Conservation (phyloP, 2,329 filamentous ascomycete species). For the Colletotrichum phormii region DNA sequence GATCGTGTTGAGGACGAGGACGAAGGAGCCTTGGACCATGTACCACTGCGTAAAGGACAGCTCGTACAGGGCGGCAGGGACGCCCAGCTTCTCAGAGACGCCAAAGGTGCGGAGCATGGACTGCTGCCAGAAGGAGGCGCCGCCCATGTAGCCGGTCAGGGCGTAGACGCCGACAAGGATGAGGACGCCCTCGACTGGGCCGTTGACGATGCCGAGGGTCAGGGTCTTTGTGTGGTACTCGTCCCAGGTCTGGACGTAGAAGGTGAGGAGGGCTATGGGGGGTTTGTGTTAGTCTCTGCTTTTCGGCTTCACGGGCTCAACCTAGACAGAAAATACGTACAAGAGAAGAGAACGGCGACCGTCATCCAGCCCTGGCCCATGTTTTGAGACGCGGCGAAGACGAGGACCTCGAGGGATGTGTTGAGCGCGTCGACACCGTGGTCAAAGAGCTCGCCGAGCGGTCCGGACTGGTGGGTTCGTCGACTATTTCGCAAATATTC, state of each 20-base stretch:
- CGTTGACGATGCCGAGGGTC: conserved; percentile 90
- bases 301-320: conserved; percentile 21
- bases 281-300: conserved; percentile 20
- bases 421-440: conserved; percentile 98
- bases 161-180: conserved; percentile 85
- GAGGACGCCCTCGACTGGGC: conserved; percentile 93
- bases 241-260: conserved; percentile 99
- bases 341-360: conserved; percentile 83
- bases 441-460: conserved; percentile 95
- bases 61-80: conserved; percentile 80
- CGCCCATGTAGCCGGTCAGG: conserved; percentile 85
- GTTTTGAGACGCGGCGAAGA: conserved; percentile 94
- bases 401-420: conserved; percentile 90
- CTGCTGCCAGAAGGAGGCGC: conserved; percentile 93
- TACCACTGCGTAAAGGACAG: conserved; percentile 93
- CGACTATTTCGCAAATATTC: conserved; percentile 67
- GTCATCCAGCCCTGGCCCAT: conserved; percentile 94
- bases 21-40: conserved; percentile 84
- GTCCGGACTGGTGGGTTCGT: conserved; percentile 91
- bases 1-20: conserved; percentile 87
- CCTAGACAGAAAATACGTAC: conserved; percentile 53
- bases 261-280: conserved; percentile 82
- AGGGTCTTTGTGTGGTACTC: conserved; percentile 98
- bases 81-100: conserved; percentile 69
- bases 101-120: conserved; percentile 80